Conservation (phyloP, 176 grass and related monocot genomes). For the Aechmea fasciata region DNA sequence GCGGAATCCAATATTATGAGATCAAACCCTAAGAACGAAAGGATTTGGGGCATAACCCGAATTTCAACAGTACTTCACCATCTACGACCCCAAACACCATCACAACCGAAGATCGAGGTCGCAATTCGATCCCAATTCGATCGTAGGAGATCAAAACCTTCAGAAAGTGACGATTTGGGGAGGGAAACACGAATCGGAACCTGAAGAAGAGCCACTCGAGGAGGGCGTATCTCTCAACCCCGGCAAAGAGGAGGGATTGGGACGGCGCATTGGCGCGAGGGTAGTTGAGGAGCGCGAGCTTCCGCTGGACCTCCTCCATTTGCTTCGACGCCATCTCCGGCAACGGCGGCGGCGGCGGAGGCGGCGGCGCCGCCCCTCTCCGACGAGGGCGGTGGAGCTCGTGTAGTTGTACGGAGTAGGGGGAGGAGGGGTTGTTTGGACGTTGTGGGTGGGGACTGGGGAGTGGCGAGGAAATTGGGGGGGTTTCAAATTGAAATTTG, state of each 20-base stretch:
- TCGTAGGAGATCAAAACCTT: background rate
- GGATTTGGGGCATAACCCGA: background rate
- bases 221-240: slow-evolving; percentile 92
- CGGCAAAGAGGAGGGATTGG: slow-evolving; percentile 89
- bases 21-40: background rate
- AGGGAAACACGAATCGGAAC: slow-evolving; percentile 7
- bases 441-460: background rate
- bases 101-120: background rate
- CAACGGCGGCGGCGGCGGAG: slow-evolving; percentile 9
- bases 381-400: no score
- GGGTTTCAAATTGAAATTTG: background rate
- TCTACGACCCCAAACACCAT: background rate
- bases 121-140: background rate
- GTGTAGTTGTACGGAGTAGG: no score
- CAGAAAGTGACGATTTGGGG: slow-evolving; percentile 12
- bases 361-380: background rate
- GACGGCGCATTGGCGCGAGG: slow-evolving; percentile 72
- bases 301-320: slow-evolving; percentile 98
- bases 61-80: no score
- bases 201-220: slow-evolving; percentile 99
- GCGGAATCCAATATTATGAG: background rate
- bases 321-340: slow-evolving; percentile 85
- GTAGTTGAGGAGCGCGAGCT: slow-evolving; percentile 61
- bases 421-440: no score
- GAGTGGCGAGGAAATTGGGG: background rate